These are phyloP conservation scores for Corniculantispora saksenae DNA, from an alignment of 2,329 filamentous ascomycete genomes.

Conservation along the genomic window DNA sequence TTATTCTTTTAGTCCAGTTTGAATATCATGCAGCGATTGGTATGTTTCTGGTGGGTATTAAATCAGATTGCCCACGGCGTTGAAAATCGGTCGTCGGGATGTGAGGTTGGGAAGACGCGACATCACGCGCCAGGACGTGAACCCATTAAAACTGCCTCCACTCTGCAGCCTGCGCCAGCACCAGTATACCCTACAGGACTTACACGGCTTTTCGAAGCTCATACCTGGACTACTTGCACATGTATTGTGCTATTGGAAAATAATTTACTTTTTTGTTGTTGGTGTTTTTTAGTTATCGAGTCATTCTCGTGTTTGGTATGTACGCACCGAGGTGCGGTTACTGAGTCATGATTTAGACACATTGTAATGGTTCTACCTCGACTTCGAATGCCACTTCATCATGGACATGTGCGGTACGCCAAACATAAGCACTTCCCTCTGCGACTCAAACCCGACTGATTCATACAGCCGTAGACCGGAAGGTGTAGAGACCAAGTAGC, in stretches of 20 bases:
- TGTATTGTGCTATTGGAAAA: too few species aligned
- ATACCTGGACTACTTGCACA: too few species aligned
- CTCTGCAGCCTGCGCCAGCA: not conserved
- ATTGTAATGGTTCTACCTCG: not conserved
- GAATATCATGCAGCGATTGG: not conserved
- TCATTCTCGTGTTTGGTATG: too few species aligned
- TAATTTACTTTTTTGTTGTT: too few species aligned
- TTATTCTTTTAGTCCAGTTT: not conserved
- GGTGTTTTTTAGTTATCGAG: too few species aligned
- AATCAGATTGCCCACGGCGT: not conserved
- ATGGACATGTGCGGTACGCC: conserved; percentile 19
- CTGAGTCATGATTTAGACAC: too few species aligned
- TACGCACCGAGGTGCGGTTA: too few species aligned
- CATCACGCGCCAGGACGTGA: conserved; percentile 8
- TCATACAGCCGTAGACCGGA: conserved; percentile 19
- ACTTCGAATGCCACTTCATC: conserved; percentile 20
- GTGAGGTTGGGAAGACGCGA: conserved; percentile 14
- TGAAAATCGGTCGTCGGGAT: not conserved
- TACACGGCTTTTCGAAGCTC: not conserved
- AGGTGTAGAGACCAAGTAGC: conserved; percentile 22
- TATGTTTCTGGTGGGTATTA: not conserved
- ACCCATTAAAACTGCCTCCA: conserved; percentile 17
- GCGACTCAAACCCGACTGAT: conserved; percentile 16
- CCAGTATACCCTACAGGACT: not conserved
- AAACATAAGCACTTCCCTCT: conserved; percentile 20